Evolutionary conservation across 2,329 filamentous ascomycete species (phyloP).

Genomic region (Aspergillus pseudotamarii): DNA sequence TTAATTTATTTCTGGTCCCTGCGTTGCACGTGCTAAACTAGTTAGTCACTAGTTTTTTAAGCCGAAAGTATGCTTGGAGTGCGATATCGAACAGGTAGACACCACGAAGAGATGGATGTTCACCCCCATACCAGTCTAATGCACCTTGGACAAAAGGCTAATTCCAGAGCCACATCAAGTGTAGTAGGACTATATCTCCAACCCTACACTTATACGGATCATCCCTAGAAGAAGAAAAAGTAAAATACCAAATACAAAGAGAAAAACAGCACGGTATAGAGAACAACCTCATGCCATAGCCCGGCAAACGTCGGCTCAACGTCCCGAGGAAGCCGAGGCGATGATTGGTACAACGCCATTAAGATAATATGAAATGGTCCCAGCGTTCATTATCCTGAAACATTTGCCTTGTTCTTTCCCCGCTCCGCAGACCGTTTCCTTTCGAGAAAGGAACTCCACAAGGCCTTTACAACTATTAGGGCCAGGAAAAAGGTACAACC

Average conservation of each 20-base stretch:
- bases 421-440: neutral
- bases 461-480: neutral
- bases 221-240: neutral
- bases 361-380: neutral
- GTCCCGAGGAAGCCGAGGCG: neutral
- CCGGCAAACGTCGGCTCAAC: neutral
- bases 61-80: neutral
- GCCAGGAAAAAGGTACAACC: neutral
- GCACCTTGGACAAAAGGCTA: no score
- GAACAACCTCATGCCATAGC: neutral
- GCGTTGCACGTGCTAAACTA: neutral
- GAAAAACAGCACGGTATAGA: neutral
- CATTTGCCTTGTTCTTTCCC: neutral
- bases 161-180: no score
- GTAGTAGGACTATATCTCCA: no score
- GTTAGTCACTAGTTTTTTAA: neutral
- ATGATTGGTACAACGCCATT: neutral
- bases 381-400: neutral
- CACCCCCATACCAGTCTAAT: neutral
- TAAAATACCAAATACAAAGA: neutral
- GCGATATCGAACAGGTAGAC: neutral
- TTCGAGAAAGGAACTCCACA: neutral
- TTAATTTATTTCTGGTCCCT: neutral
- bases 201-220: no score
- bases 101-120: no score